These are phyloP conservation scores for Tillandsia fasciculata DNA, from an alignment of 176 grass and related monocot genomes.

Conservation along the genomic window DNA sequence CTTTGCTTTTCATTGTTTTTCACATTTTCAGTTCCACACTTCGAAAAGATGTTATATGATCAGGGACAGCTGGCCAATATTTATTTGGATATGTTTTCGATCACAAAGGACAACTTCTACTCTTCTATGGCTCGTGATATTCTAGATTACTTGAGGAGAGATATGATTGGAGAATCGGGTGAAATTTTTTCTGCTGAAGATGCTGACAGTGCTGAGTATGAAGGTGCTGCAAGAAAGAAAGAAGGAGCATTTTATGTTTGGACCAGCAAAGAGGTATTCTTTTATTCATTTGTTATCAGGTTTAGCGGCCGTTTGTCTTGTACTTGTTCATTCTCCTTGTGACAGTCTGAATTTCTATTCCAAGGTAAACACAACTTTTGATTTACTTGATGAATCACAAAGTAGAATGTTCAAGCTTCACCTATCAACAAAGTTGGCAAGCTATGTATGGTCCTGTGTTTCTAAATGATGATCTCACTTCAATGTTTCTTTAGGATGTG, in stretches of 20 bases:
- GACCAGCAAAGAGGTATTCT: slow-evolving; percentile 65
- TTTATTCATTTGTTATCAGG: background rate
- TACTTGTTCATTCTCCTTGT: too few species aligned
- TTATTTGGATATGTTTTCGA: slow-evolving; percentile 72
- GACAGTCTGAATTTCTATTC: too few species aligned
- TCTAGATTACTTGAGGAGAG: slow-evolving; percentile 94
- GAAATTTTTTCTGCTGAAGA: slow-evolving; percentile 96
- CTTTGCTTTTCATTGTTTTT: slow-evolving; percentile 9
- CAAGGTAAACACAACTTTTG: too few species aligned
- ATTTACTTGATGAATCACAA: too few species aligned
- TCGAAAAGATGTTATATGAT: slow-evolving; percentile 98
- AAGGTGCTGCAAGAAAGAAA: slow-evolving; percentile 56
- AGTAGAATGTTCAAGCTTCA: too few species aligned
- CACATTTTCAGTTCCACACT: slow-evolving; percentile 76
- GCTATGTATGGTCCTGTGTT: too few species aligned
- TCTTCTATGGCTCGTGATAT: slow-evolving; percentile 59
- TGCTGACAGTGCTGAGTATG: slow-evolving; percentile 90
- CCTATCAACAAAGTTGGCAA: too few species aligned
- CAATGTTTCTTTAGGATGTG: too few species aligned
- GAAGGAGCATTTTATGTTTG: slow-evolving; percentile 94
- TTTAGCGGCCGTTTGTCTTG: too few species aligned
- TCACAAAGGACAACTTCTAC: slow-evolving; percentile 63
- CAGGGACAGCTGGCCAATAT: slow-evolving; percentile 84
- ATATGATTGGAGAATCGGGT: slow-evolving; percentile 83
- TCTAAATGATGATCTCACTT: too few species aligned